Percentiles rank a stretch among this genome's conserved stretches.
Conservation (phyloP, 2,329 filamentous ascomycete species). For the Sarocladium oryzae region DNA sequence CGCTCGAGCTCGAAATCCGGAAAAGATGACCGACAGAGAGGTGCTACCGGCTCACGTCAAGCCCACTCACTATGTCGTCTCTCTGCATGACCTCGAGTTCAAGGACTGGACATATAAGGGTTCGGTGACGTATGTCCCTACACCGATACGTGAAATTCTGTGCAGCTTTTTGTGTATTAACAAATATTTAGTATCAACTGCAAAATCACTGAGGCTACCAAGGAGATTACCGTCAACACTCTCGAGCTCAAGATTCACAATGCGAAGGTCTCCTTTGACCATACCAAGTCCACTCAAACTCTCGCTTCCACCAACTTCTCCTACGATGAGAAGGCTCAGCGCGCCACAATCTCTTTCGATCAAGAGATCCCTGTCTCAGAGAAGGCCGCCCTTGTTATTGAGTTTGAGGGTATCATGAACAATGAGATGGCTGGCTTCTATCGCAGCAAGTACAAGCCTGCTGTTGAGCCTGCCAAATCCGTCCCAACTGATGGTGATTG, state of each 20-base stretch:
- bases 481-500: constrained; percentile 67
- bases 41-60: constrained; percentile 61
- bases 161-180: too few species aligned
- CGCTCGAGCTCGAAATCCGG: constrained; percentile 26
- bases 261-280: constrained; percentile 53
- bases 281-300: constrained; percentile 49
- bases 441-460: constrained; percentile 86
- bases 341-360: constrained; percentile 70
- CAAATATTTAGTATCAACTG: constrained; percentile 64
- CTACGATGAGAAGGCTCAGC: constrained; percentile 80
- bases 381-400: constrained; percentile 60
- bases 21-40: constrained; percentile 52
- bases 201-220: constrained; percentile 64
- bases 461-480: constrained; percentile 62
- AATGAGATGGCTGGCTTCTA: constrained; percentile 92
- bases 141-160: background rate
- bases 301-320: constrained; percentile 60
- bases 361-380: constrained; percentile 62
- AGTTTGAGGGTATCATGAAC: constrained; percentile 78
- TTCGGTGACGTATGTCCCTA: constrained; percentile 50
- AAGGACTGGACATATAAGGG: constrained; percentile 72
- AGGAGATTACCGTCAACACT: constrained; percentile 76
- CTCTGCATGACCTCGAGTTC: constrained; percentile 76
- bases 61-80: constrained; percentile 79
- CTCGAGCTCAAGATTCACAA: constrained; percentile 73